These are phyloP conservation scores for Angomonas ambiguus DNA, from an alignment of 208 protist genomes.

Conservation along the genomic window DNA sequence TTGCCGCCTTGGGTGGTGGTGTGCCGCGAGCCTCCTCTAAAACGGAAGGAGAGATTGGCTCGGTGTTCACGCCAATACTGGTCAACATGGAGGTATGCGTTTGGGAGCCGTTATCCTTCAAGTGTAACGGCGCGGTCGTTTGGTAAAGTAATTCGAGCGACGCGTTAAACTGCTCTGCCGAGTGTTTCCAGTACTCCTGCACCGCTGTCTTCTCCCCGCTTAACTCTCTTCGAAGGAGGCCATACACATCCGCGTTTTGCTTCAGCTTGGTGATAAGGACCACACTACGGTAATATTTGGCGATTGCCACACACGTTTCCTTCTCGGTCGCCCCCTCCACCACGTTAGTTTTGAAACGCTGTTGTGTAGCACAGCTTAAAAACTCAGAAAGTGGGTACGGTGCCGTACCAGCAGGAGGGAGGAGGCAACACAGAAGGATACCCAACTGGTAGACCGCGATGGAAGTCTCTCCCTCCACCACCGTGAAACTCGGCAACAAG, in stretches of 20 bases:
- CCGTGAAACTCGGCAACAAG: conserved; percentile 11
- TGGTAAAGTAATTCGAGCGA: conserved; percentile 25
- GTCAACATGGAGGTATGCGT: conserved; percentile 23
- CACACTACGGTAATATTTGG: background rate
- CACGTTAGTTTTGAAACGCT: conserved; percentile 23
- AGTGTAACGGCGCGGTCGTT: background rate
- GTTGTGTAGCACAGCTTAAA: conserved; percentile 23
- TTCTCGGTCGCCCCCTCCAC: conserved; percentile 9
- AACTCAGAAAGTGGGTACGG: conserved; percentile 24
- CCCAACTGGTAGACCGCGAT: background rate
- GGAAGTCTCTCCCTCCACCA: background rate
- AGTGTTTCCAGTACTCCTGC: conserved; percentile 24
- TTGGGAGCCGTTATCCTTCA: conserved; percentile 31
- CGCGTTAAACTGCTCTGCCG: conserved; percentile 34
- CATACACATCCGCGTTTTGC: conserved; percentile 8
- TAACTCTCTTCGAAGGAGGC: conserved; percentile 31
- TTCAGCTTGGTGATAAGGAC: background rate
- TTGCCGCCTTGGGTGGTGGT: too few species aligned
- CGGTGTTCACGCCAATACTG: conserved; percentile 18
- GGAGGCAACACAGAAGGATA: background rate
- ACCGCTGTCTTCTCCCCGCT: conserved; percentile 40
- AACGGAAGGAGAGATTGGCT: background rate
- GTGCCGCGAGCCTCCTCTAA: too few species aligned
- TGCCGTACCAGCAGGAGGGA: background rate
- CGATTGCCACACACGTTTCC: conserved; percentile 10